Conservation (phyloP, 2,329 filamentous ascomycete genomes). For the Lachnellula arida region DNA sequence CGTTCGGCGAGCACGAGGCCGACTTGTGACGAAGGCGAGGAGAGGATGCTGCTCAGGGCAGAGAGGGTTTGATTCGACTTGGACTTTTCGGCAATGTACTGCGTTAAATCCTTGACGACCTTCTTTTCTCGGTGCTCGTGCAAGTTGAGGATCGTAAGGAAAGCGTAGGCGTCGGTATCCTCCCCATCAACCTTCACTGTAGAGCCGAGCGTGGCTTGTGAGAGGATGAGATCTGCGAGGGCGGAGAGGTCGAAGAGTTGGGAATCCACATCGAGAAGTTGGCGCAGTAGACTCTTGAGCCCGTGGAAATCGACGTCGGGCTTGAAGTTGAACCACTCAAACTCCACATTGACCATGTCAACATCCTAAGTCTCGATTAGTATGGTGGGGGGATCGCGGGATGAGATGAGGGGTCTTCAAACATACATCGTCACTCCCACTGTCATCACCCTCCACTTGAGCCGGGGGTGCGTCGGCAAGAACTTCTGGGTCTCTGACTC, state of each 20-base stretch:
- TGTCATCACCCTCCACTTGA: slow-evolving; percentile 23
- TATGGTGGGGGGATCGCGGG: neutral
- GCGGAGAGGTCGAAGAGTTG: slow-evolving; percentile 82
- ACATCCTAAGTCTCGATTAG: slow-evolving; percentile 57
- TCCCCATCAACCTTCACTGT: slow-evolving; percentile 97
- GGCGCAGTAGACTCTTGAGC: slow-evolving; percentile 81
- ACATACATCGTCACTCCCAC: slow-evolving; percentile 32
- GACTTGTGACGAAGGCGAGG: slow-evolving; percentile 53
- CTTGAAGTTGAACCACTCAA: slow-evolving; percentile 98
- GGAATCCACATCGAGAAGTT: slow-evolving; percentile 86
- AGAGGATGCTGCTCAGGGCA: slow-evolving; percentile 52
- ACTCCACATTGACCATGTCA: slow-evolving; percentile 90
- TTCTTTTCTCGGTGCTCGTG: slow-evolving; percentile 72
- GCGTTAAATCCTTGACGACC: slow-evolving; percentile 63
- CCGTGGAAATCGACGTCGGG: slow-evolving; percentile 90
- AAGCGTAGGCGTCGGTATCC: slow-evolving; percentile 86
- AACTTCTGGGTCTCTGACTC: slow-evolving; percentile 31
- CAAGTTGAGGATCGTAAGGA: slow-evolving; percentile 83
- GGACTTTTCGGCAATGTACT: slow-evolving; percentile 61
- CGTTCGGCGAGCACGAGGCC: slow-evolving; percentile 89
- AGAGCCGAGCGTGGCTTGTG: slow-evolving; percentile 82
- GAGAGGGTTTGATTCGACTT: slow-evolving; percentile 50
- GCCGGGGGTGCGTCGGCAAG: slow-evolving; percentile 27
- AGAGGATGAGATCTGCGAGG: slow-evolving; percentile 79
- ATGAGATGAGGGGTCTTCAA: slow-evolving; percentile 2